phyloP scores from a whole-genome alignment of 257 asterid genomes.

The Cordia subcordata region DNA sequence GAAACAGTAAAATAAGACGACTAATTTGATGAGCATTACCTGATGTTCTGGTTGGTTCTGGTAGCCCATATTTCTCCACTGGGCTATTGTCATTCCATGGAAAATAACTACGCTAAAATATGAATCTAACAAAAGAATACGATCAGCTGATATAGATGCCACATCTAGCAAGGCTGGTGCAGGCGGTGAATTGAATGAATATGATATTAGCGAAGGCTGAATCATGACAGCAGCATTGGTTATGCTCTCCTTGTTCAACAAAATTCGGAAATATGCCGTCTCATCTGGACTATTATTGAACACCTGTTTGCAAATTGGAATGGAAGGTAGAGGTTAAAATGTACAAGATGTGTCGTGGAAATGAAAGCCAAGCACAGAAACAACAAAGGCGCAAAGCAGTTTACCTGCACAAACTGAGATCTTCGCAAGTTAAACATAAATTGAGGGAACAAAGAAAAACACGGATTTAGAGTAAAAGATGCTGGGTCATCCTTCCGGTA shows the following conservation, averaged over 20 bases:
- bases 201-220: conserved; percentile 86
- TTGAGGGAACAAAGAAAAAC: conserved; percentile 89
- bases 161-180: conserved; percentile 91
- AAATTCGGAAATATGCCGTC: conserved; percentile 94
- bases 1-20: not conserved
- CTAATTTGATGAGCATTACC: conserved; percentile 25
- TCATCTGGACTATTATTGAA: conserved; percentile 98
- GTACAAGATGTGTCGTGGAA: not conserved
- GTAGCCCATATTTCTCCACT: conserved; percentile 96
- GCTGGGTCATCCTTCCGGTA: conserved; percentile 92
- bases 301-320: conserved; percentile 42
- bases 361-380: conserved; percentile 6
- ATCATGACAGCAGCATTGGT: conserved; percentile 96
- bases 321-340: not conserved
- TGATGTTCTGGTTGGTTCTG: conserved; percentile 87
- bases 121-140: conserved; percentile 88
- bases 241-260: conserved; percentile 86
- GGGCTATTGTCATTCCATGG: conserved; percentile 98
- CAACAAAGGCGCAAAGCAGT: conserved; percentile 5
- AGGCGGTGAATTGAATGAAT: conserved; percentile 80
- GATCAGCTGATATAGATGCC: conserved; percentile 84
- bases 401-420: conserved; percentile 94
- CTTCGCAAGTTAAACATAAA: conserved; percentile 95
- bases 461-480: conserved; percentile 80
- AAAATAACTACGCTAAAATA: conserved; percentile 91